Evolutionary conservation across 2,329 filamentous ascomycete species (phyloP), one percentile per base, ranked within the genome.

Genomic region (Bretziella fagacearum): DNA sequence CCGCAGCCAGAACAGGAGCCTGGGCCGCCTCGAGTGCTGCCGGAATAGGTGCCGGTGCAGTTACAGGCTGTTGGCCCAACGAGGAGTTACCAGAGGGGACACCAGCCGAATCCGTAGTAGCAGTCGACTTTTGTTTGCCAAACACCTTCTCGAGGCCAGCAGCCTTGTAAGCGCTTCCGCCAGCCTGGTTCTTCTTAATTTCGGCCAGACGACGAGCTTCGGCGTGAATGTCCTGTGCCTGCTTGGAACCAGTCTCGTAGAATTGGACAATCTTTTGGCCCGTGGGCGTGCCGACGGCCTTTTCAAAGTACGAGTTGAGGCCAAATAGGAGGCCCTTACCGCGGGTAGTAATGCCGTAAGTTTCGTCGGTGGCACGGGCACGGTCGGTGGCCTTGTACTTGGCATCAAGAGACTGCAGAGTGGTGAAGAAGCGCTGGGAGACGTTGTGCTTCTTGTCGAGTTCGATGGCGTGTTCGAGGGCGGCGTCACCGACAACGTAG

Each of bases 391-490:
- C 89, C 59, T 93, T 82, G 66, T 84, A 85, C 68, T 87, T 91
- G 56, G 69, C 59, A 68, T 96, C 84, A 58, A 96, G 80, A 62
- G 74, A 73, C 58, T 73, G 68, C 50, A 96, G 74, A 27, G 81
- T 83, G 53, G 63, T 68, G 53, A 84, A 77, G 73, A 98, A 98
- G 56, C 79, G 78, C 58, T 62, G 69, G 50, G 81, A 83, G 57
- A 96, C 79, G 55, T 84, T 84, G 65, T 96, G 87, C 67, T 89
- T 81, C 61, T 82, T 69, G 68, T 98, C 91, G 44, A 96, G 77
- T 25, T 84, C 76, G 57, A 98, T 83, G 53, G 85, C 89, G 53
- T 74, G 74, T 66, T 91, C 74, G 55, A 94, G 79, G 44, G 84
- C 83, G 23, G 63, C 69, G 49, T 79, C 75, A 25, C 74, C 86